Percentiles rank a stretch among this genome's conserved stretches.
Evolutionary conservation across 441 rosid species (phyloP).

Genomic region (Euphorbia schlechtendalii): DNA sequence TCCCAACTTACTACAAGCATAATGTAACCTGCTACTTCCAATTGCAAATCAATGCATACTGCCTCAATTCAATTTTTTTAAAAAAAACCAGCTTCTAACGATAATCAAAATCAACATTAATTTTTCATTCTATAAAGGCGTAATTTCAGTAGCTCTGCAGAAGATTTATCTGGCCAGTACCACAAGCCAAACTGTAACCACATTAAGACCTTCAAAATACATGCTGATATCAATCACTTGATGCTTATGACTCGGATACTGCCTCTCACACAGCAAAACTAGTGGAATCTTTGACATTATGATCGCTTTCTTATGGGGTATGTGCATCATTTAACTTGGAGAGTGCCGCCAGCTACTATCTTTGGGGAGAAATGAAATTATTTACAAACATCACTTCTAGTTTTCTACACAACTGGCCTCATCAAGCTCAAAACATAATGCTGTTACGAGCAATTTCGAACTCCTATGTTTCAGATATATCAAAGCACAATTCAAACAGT

Average conservation of each 20-base stretch:
- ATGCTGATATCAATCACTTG: not conserved
- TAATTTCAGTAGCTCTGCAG: constrained; percentile 3
- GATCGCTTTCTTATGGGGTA: not conserved
- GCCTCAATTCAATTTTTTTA: not conserved
- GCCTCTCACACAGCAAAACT: constrained; percentile 8
- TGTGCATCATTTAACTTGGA: not conserved
- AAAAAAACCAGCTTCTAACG: not conserved
- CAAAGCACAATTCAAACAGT: constrained; percentile 15
- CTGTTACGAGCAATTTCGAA: not conserved
- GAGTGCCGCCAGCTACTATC: constrained; percentile 6
- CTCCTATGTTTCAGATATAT: not conserved
- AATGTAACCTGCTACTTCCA: not conserved
- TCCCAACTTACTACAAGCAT: not conserved
- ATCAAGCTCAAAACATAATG: constrained; percentile 16
- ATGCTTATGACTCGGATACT: not conserved
- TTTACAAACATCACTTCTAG: constrained; percentile 28
- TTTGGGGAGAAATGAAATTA: constrained; percentile 1
- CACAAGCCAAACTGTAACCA: constrained; percentile 8
- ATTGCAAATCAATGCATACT: not conserved
- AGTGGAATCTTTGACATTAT: not conserved
- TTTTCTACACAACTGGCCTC: constrained; percentile 17
- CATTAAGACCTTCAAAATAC: not conserved
- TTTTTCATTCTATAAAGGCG: not conserved
- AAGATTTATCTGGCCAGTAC: constrained; percentile 1
- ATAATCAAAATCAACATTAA: not conserved